phyloP scores from a whole-genome alignment of 1,139 yeast species.

The Yarrowia galli region DNA sequence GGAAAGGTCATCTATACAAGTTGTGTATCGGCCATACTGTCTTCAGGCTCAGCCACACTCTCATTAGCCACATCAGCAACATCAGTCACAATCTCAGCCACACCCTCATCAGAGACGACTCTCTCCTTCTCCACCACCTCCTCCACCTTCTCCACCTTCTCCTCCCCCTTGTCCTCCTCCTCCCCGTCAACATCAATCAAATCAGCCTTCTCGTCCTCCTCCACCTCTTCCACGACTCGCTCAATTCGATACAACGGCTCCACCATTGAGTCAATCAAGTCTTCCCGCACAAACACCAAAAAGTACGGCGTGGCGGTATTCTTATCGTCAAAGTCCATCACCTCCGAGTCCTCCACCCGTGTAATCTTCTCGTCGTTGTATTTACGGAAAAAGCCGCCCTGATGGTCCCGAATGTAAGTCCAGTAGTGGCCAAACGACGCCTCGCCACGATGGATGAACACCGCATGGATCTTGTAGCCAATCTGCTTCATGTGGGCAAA shows the following conservation, averaged over 20 bases:
- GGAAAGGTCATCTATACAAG: too few species aligned
- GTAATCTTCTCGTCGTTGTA: conserved; percentile 92
- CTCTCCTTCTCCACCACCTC: background rate
- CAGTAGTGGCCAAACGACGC: conserved; percentile 97
- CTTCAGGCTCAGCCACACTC: background rate
- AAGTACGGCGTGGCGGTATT: conserved; percentile 93
- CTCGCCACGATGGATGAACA: conserved; percentile 93
- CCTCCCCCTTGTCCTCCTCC: conserved; percentile 1
- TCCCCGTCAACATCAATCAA: conserved; percentile 21
- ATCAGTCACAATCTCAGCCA: conserved; percentile 41
- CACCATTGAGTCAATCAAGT: conserved; percentile 62
- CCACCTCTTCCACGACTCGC: conserved; percentile 4
- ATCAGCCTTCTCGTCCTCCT: conserved; percentile 5
- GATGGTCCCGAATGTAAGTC: conserved; percentile 86
- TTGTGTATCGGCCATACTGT: too few species aligned
- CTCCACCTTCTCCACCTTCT: background rate
- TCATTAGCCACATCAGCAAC: conserved; percentile 1
- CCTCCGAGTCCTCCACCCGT: conserved; percentile 77
- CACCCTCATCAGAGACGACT: conserved; percentile 40
- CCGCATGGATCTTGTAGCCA: conserved; percentile 86
- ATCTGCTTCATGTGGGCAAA: conserved; percentile 65
- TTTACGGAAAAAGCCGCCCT: conserved; percentile 73
- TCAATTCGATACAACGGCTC: conserved; percentile 57
- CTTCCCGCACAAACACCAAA: conserved; percentile 79
- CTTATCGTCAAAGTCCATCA: conserved; percentile 62